Conservation (phyloP, 257 asterid species). For the Solanum bulbocastanum region DNA sequence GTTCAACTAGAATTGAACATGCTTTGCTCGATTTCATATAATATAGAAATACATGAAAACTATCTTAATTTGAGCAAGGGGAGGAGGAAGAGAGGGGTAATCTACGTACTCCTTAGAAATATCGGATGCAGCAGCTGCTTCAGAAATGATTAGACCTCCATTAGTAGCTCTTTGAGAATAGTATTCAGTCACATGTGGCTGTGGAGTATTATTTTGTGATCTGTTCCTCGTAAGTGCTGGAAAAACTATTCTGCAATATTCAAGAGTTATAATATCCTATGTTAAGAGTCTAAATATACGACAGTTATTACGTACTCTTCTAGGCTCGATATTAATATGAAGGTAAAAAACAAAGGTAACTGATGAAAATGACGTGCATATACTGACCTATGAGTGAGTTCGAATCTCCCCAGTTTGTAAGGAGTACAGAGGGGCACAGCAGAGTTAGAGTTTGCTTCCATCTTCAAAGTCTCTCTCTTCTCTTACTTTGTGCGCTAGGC, state of each 20-base stretch:
- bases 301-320: too few relatives aligned
- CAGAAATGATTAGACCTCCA: constrained; percentile 31
- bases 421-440: not conserved
- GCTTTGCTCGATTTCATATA: not conserved
- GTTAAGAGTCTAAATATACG: not conserved
- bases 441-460: not conserved
- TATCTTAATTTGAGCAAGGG: not conserved
- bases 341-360: too few relatives aligned
- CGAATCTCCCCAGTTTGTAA: not conserved
- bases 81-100: not conserved
- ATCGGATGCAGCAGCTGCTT: constrained; percentile 24
- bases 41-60: not conserved
- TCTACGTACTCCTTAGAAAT: constrained; percentile 17
- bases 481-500: not conserved
- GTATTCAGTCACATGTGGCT: constrained; percentile 21
- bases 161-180: constrained; percentile 25
- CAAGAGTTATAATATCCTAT: not conserved
- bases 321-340: too few relatives aligned
- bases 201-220: constrained; percentile 16
- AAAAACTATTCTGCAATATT: constrained; percentile 17
- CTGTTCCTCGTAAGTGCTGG: constrained; percentile 27
- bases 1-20: not conserved
- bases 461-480: not conserved
- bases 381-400: not conserved
- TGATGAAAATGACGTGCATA: not conserved